Evolutionary conservation across 2,329 filamentous ascomycete genomes (phyloP).

Genomic region (Calonectria fujianensis): DNA sequence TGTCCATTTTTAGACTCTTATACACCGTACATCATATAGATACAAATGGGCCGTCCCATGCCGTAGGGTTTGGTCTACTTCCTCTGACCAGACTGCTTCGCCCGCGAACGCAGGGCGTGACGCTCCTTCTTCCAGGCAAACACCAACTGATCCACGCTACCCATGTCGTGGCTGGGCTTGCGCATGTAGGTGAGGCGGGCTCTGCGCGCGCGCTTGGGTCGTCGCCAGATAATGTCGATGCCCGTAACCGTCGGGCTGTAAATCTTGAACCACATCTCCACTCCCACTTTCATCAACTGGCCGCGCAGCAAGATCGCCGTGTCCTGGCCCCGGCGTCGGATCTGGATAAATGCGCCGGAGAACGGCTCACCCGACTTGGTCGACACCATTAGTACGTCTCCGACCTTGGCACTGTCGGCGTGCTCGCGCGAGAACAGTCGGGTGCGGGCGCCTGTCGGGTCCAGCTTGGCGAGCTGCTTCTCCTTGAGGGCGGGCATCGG

Average conservation of each 20-base stretch:
- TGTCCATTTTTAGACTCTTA: slow-evolving; percentile 49
- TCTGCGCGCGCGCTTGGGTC: slow-evolving; percentile 88
- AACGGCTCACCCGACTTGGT: slow-evolving; percentile 89
- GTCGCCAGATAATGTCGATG: slow-evolving; percentile 94
- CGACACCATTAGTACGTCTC: slow-evolving; percentile 94
- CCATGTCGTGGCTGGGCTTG: slow-evolving; percentile 89
- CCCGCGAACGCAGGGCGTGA: slow-evolving; percentile 61
- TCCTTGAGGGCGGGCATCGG: slow-evolving; percentile 81
- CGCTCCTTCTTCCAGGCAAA: slow-evolving; percentile 69
- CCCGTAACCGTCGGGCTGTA: slow-evolving; percentile 92
- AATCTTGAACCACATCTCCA: slow-evolving; percentile 99
- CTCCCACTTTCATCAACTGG: slow-evolving; percentile 88
- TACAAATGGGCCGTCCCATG: slow-evolving; percentile 49
- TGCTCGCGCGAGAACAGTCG: slow-evolving; percentile 87
- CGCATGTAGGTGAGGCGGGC: slow-evolving; percentile 95
- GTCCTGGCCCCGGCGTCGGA: slow-evolving; percentile 91
- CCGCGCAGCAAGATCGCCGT: slow-evolving; percentile 91
- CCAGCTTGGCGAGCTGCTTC: slow-evolving; percentile 83
- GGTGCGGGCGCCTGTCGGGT: slow-evolving; percentile 88
- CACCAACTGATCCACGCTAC: slow-evolving; percentile 88
- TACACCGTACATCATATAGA: slow-evolving; percentile 58
- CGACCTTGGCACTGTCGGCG: slow-evolving; percentile 85
- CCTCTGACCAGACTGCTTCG: slow-evolving; percentile 54
- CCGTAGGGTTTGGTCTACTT: slow-evolving; percentile 41
- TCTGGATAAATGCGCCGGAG: slow-evolving; percentile 89